Evolutionary conservation across 2,329 filamentous ascomycete genomes (phyloP).

Genomic region (Akanthomyces uredinophilus): DNA sequence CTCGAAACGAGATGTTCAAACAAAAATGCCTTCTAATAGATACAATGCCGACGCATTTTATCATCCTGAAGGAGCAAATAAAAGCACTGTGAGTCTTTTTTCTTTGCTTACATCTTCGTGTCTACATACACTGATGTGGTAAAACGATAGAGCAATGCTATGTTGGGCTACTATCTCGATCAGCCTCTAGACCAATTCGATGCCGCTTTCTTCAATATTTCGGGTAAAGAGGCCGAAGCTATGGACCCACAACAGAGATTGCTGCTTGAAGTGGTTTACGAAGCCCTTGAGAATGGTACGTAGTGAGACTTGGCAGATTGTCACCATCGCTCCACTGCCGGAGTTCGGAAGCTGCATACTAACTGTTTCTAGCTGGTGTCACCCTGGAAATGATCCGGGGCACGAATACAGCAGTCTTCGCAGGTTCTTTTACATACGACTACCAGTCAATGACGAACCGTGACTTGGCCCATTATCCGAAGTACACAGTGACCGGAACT

Average conservation of each 20-base stretch:
- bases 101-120: too few species aligned
- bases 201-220: neutral
- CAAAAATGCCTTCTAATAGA: constrained; percentile 29
- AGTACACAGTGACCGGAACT: constrained; percentile 30
- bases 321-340: neutral
- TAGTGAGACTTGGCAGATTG: neutral
- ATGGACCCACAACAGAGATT: constrained; percentile 11
- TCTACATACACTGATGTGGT: neutral
- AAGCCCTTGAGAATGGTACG: constrained; percentile 7
- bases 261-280: constrained; percentile 7
- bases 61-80: constrained; percentile 19
- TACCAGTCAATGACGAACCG: constrained; percentile 22
- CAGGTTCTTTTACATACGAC: constrained; percentile 27
- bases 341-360: neutral
- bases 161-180: neutral
- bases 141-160: neutral
- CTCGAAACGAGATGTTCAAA: constrained; percentile 30
- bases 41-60: constrained; percentile 7
- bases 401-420: constrained; percentile 25
- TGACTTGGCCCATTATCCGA: constrained; percentile 29
- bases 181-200: neutral
- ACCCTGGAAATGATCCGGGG: constrained; percentile 17
- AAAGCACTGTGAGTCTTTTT: constrained; percentile 17
- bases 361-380: constrained; percentile 14
- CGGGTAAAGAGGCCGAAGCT: constrained; percentile 6